Base-by-base conservation (phyloP, 2,329 filamentous ascomycete genomes). In the Sporothrix brasiliensis region DNA sequence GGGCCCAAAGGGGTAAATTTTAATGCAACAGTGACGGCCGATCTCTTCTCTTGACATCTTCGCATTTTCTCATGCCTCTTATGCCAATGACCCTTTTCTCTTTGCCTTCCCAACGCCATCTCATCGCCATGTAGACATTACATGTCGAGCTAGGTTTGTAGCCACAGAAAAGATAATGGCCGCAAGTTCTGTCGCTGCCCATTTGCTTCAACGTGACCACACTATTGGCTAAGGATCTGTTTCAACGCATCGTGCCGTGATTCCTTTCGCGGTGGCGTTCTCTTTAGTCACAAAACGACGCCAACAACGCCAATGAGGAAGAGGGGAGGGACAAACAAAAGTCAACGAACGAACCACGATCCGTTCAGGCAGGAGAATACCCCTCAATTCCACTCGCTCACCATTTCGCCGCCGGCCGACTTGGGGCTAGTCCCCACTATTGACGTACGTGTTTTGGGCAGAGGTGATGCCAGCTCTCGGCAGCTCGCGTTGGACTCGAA, bases 361-460 rank as follows among this genome's bases (percentile, higher is more conserved):
- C 27, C 34, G 14, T 49, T 47, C 60, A 63, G 41, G 41, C 41
- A 63, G 21, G 60, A 50, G 63, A 10, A 56, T 41, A 67, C 65
- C 65, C 65, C 65, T 53, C 49, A 67, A 44, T 54, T 14, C 50
- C 65, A 50, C 50, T 52, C 34, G 50, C 34, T 30, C 47, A 39
- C 49, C n/a, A 21, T 11, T 39, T 21, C 47, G 24, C 44, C 24
- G 61, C 44, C n/a, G 49, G 21, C 6, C 50, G n/a, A 52, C 27
- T 67, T 67, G 61, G 63, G 44, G 44, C 63, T 19, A 39, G 50
- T 44, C 50, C 65, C 65, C 65, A 50, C 65, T 56, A 41, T 30
- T 67, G 65, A 67, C 65, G 65, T 41, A 67, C 44, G 65, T 67
- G 30, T 47, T 44, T 53, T 13, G 50, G 19, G 50, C 65, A 44